Evolutionary conservation across 1,284 basidiomycete species (phyloP).

Genomic region (Boletus sp.): DNA sequence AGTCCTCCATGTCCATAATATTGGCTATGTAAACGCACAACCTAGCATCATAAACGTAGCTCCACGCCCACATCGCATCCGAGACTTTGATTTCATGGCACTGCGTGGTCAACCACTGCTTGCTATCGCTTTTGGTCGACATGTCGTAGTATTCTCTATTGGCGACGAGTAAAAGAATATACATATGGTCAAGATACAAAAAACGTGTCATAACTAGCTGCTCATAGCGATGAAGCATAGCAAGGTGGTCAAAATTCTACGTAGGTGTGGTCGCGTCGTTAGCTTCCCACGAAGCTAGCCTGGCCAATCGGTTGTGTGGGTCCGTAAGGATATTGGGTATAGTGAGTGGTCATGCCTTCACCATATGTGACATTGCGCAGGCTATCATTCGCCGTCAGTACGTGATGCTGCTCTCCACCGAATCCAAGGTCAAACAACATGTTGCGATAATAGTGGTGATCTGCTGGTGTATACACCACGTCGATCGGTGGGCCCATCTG

Average conservation of each 20-base stretch:
- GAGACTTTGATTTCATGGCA: conserved; percentile 73
- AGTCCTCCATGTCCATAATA: conserved; percentile 63
- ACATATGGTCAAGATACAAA: conserved; percentile 19
- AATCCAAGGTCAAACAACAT: conserved; percentile 70
- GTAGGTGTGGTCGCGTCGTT: background rate
- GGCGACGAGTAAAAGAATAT: conserved; percentile 37
- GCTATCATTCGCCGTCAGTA: conserved; percentile 19
- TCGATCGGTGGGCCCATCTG: conserved; percentile 17
- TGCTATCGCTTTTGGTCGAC: conserved; percentile 59
- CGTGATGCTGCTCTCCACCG: conserved; percentile 41
- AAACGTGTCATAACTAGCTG: conserved; percentile 14
- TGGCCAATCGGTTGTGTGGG: conserved; percentile 25
- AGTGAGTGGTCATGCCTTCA: conserved; percentile 28
- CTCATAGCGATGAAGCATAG: conserved; percentile 9
- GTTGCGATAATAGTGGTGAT: conserved; percentile 63
- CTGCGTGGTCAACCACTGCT: conserved; percentile 55
- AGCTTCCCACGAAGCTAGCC: conserved; percentile 26
- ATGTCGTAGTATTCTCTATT: conserved; percentile 49
- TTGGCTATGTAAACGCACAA: conserved; percentile 56
- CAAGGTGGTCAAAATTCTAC: conserved; percentile 8
- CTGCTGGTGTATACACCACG: conserved; percentile 42
- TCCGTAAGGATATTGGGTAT: conserved; percentile 33
- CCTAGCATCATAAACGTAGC: conserved; percentile 57
- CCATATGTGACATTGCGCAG: conserved; percentile 26
- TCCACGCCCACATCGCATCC: conserved; percentile 57